Evolutionary conservation across 768 basidiomycete species (phyloP), one percentile per base, ranked within the genome.

Genomic region (Boletus insuetus): DNA sequence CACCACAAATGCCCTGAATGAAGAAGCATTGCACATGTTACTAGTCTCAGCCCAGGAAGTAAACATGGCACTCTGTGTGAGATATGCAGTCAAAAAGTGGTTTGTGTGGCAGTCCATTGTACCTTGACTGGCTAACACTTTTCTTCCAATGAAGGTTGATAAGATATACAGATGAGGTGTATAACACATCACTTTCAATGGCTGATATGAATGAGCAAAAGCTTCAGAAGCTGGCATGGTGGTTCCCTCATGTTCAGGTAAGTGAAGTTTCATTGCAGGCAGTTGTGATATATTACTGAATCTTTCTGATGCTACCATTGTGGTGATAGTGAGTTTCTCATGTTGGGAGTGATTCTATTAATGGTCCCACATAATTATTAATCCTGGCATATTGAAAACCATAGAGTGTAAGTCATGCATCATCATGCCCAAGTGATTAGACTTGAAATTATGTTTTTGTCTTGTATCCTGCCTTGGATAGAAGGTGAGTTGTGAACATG

Each of bases 1-100:
- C 5, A 52, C 50, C 11, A 9, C 32, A 41, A n/a, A 2, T 26
- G 24, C 22, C 5, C 17, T 56, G 10, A 22, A 14, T 34, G 24
- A 52, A 4, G 32, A 46, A 34, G 22, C 31, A 3, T 31, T 51
- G 29, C 10, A 42, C 46, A 46, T 52, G 50, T 3, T 56, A 6
- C 11, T 51, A 3, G 44, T 56, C n/a, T 51, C 55, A 19, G 44
- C 55, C 6, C 55, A 56, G 19, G 42, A 46, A 19, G n/a, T 38
- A 41, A 56, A 56, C 7, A 35, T 56, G 4, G 17, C 46, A 16
- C 46, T 56, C 19, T 56, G 51, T 43, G 11, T 56, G 0, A 54
- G 29, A 38, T 37, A 56, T 56, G 55, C 55, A 42, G 17, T 20
- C 1, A 11, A 19, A 14, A 3, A 13, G 56, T 57, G 7, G 56